These are phyloP conservation scores for Eucalyptus camaldulensis DNA, from an alignment of 345 rosid species.

Conservation along the genomic window DNA sequence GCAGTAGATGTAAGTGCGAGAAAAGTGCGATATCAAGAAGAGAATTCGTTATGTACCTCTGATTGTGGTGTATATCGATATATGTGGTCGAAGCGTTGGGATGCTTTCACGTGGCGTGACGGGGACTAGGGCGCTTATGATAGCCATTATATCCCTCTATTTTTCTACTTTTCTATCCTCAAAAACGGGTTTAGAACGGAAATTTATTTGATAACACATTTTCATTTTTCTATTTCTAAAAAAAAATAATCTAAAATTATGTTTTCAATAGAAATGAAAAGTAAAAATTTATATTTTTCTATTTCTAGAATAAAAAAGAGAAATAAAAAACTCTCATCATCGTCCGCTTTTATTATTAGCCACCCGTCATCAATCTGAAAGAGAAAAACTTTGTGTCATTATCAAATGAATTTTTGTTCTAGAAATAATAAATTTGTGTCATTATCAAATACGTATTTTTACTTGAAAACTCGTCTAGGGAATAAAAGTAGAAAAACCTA, in stretches of 20 bases:
- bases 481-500: too few species aligned
- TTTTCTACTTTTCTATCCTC: too few species aligned
- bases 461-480: too few species aligned
- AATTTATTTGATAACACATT: too few species aligned
- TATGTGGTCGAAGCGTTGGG: not conserved
- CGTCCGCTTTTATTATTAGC: rapidly evolving
- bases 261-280: too few species aligned
- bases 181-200: rapidly evolving
- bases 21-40: not conserved
- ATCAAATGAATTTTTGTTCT: rapidly evolving
- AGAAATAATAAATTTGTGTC: rapidly evolving
- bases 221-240: too few species aligned
- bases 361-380: rapidly evolving
- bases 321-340: rapidly evolving
- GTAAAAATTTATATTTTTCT: too few species aligned
- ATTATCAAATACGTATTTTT: rapidly evolving
- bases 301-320: rapidly evolving
- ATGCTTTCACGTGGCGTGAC: not conserved
- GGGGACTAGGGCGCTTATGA: rapidly evolving
- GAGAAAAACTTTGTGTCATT: rapidly evolving
- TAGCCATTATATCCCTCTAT: too few species aligned
- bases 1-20: not conserved
- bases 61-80: not conserved
- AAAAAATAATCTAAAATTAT: too few species aligned
- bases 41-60: not conserved